A percentile compares a stretch with the other conserved stretches of the same genome.
phyloP scores from a whole-genome alignment of 1,284 basidiomycete species.

The Microbotryum intermedium region DNA sequence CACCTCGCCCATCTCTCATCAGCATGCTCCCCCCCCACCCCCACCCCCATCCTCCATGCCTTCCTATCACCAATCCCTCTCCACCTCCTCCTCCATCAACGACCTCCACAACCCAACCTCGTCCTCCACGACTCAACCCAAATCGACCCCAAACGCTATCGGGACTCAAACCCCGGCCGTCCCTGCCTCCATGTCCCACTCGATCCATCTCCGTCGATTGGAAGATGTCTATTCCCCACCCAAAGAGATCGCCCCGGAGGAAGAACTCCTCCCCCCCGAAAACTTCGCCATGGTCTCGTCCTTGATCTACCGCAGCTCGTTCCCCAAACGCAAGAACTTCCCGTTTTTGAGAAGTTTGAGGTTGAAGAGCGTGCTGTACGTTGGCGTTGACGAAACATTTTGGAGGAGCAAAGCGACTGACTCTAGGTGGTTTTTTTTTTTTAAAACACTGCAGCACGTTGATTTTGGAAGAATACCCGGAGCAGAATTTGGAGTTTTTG shows the following conservation, averaged over 20 bases:
- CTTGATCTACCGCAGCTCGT: constrained; percentile 46
- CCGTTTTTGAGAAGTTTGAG: constrained; percentile 46
- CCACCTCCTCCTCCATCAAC: neutral
- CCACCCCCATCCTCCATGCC: neutral
- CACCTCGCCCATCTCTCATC: neutral
- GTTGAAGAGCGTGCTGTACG: constrained; percentile 48
- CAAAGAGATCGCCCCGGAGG: constrained; percentile 6
- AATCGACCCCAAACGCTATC: neutral
- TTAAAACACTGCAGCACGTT: constrained; percentile 40
- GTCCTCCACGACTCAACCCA: too few species aligned
- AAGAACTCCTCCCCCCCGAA: constrained; percentile 40
- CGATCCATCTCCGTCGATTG: neutral
- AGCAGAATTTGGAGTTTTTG: constrained; percentile 45
- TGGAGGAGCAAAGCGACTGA: too few species aligned
- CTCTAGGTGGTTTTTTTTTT: neutral
- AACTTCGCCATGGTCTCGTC: constrained; percentile 44
- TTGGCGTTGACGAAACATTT: neutral
- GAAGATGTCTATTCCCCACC: constrained; percentile 9
- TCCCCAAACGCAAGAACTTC: constrained; percentile 49
- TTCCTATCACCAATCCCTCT: neutral
- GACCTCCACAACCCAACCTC: neutral
- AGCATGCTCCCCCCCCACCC: neutral
- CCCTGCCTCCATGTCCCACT: neutral
- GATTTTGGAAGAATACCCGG: constrained; percentile 49
- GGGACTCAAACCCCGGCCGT: neutral